Evolutionary conservation across 1,139 yeast genomes (phyloP).

Genomic region (Zygosaccharomyces pseudobailii): DNA sequence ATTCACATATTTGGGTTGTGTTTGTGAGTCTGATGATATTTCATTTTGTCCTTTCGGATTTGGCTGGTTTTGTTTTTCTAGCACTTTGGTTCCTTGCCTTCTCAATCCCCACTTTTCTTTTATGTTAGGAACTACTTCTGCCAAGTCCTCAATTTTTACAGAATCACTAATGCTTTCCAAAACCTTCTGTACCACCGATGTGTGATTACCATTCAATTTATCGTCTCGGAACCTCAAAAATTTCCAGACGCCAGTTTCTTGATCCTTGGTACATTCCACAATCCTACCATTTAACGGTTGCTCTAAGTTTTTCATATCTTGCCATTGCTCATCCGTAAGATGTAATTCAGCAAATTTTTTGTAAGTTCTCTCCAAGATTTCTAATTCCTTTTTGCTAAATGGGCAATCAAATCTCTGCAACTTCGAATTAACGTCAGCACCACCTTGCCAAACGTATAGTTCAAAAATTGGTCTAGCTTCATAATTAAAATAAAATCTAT

Average conservation of each 20-base stretch:
- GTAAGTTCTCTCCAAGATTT: slow-evolving; percentile 45
- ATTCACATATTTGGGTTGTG: slow-evolving; percentile 31
- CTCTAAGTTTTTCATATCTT: slow-evolving; percentile 54
- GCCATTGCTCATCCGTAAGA: slow-evolving; percentile 77
- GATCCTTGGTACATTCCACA: slow-evolving; percentile 67
- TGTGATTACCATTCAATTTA: slow-evolving; percentile 81
- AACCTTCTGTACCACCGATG: slow-evolving; percentile 74
- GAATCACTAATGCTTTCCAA: slow-evolving; percentile 82
- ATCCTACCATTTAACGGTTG: slow-evolving; percentile 91
- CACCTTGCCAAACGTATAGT: slow-evolving; percentile 77
- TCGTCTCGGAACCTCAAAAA: slow-evolving; percentile 89
- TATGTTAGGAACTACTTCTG: slow-evolving; percentile 44
- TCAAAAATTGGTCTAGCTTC: slow-evolving; percentile 69
- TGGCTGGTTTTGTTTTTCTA: slow-evolving; percentile 3
- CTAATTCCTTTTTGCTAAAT: slow-evolving; percentile 31
- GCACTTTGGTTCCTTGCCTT: slow-evolving; percentile 29
- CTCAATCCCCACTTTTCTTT: slow-evolving; percentile 47
- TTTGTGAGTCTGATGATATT: slow-evolving; percentile 6
- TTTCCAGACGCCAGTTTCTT: slow-evolving; percentile 61
- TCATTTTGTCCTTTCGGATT: slow-evolving; percentile 4
- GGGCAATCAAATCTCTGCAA: slow-evolving; percentile 31
- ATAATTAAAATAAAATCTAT: slow-evolving; percentile 71
- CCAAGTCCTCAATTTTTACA: slow-evolving; percentile 71
- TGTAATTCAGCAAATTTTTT: slow-evolving; percentile 61
- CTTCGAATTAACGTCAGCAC: slow-evolving; percentile 34